These are phyloP conservation scores for button mushroom (Agaricus bisporus) DNA, from an alignment of 768 basidiomycete species.

Conservation along the genomic window DNA sequence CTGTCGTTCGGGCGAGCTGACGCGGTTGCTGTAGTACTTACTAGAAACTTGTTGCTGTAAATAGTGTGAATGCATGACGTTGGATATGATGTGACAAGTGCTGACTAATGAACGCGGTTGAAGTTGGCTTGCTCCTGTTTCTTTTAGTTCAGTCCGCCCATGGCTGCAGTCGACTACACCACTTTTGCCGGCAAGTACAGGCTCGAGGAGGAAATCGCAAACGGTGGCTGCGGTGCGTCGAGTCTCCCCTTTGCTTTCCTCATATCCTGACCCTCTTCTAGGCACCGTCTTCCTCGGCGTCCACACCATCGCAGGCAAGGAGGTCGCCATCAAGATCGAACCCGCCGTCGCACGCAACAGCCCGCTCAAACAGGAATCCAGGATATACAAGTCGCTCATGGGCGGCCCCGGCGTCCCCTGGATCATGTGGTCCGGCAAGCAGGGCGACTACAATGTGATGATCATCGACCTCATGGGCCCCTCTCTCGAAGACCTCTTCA, in stretches of 20 bases:
- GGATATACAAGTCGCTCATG: slow-evolving; percentile 88
- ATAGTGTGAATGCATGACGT: slow-evolving; percentile 1
- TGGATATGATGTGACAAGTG: not conserved
- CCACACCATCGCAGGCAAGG: slow-evolving; percentile 76
- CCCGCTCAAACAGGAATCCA: slow-evolving; percentile 82
- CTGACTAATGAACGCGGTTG: slow-evolving; percentile 12
- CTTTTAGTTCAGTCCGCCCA: not conserved
- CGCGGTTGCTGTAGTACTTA: too few relatives aligned
- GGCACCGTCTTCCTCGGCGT: slow-evolving; percentile 76
- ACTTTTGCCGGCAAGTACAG: slow-evolving; percentile 74
- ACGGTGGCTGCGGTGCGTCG: slow-evolving; percentile 66
- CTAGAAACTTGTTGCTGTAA: too few relatives aligned
- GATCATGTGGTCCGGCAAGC: slow-evolving; percentile 87
- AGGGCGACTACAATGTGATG: slow-evolving; percentile 96
- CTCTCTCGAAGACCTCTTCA: slow-evolving; percentile 80
- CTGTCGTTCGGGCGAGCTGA: not conserved
- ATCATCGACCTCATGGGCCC: slow-evolving; percentile 96
- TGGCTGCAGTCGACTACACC: slow-evolving; percentile 13
- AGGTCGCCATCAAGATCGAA: slow-evolving; percentile 81
- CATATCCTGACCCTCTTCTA: too few relatives aligned
- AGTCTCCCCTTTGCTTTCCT: not conserved
- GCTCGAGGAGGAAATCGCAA: slow-evolving; percentile 74
- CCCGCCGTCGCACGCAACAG: slow-evolving; percentile 52
- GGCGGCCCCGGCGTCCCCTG: slow-evolving; percentile 87
- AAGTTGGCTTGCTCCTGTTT: not conserved